A percentile compares a stretch with the other conserved stretches of the same genome.
Evolutionary conservation across 2,329 filamentous ascomycete species (phyloP).

Genomic region (Botrytis tulipae): DNA sequence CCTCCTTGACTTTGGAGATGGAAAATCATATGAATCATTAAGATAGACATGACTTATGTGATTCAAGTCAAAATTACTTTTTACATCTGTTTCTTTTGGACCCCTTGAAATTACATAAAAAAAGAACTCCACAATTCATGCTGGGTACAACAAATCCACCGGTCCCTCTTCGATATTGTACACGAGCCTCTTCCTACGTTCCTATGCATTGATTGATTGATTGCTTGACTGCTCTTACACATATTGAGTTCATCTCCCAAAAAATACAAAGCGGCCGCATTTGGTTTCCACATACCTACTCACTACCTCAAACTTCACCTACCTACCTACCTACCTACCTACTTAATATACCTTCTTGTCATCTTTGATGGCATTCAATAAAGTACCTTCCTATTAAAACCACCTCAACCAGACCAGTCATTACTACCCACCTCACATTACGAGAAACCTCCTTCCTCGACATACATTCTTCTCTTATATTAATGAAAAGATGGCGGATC

Average conservation of each 20-base stretch:
- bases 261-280: slow-evolving; percentile 6
- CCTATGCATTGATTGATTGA: not conserved
- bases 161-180: slow-evolving; percentile 7
- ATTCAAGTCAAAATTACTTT: slow-evolving; percentile 4
- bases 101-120: not conserved
- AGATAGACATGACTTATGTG: slow-evolving; percentile 6
- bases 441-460: slow-evolving; percentile 1
- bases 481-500: slow-evolving; percentile 2
- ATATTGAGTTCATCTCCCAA: not conserved
- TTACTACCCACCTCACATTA: not conserved
- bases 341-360: not conserved
- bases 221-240: slow-evolving; percentile 4
- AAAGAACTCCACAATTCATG: slow-evolving; percentile 6
- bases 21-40: not conserved
- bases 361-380: slow-evolving; percentile 1
- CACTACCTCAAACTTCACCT: not conserved
- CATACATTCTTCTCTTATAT: not conserved
- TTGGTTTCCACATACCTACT: not conserved
- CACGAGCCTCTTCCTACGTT: not conserved
- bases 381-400: slow-evolving; percentile 9
- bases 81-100: not conserved
- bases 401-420: not conserved
- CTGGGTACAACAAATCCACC: not conserved
- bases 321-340: not conserved
- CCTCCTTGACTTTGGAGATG: not conserved